Conservation (phyloP, 768 basidiomycete species). For the Gloeostereum incarnatum region DNA sequence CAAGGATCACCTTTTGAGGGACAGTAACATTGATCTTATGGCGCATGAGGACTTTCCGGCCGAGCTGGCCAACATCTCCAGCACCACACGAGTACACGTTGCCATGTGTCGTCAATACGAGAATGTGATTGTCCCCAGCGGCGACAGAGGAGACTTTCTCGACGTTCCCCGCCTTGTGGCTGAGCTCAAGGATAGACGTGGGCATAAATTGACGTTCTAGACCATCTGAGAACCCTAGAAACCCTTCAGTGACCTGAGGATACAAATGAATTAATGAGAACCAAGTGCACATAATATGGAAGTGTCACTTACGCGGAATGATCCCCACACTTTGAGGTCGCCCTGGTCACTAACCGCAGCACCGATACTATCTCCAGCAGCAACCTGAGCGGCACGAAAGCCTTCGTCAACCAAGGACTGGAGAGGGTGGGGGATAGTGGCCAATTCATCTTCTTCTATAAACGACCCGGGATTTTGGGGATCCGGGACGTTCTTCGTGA, state of each 20-base stretch:
- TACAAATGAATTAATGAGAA: slow-evolving; percentile 6
- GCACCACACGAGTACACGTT: slow-evolving; percentile 86
- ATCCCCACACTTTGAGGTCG: slow-evolving; percentile 79
- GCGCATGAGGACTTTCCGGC: slow-evolving; percentile 82
- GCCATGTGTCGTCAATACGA: slow-evolving; percentile 84
- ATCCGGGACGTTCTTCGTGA: slow-evolving; percentile 40
- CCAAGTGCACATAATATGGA: slow-evolving; percentile 1
- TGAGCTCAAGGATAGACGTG: slow-evolving; percentile 46
- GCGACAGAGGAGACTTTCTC: slow-evolving; percentile 72
- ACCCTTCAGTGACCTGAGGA: slow-evolving; percentile 61
- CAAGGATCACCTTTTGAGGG: slow-evolving; percentile 81
- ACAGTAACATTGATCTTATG: slow-evolving; percentile 84
- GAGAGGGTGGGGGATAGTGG: slow-evolving; percentile 54
- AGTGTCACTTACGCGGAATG: slow-evolving; percentile 66
- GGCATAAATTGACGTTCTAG: slow-evolving; percentile 62
- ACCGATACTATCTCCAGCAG: slow-evolving; percentile 82
- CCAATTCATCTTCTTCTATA: slow-evolving; percentile 45
- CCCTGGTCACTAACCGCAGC: slow-evolving; percentile 77
- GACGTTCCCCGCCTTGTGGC: slow-evolving; percentile 49
- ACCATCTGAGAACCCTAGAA: slow-evolving; percentile 74
- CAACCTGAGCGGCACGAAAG: slow-evolving; percentile 78
- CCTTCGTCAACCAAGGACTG: slow-evolving; percentile 64
- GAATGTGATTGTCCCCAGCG: slow-evolving; percentile 81
- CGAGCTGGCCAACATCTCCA: slow-evolving; percentile 86
- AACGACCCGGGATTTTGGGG: slow-evolving; percentile 51